Percentiles rank a stretch among this genome's conserved stretches.
Evolutionary conservation across 371 early-diverging fungal genomes (phyloP).

Genomic region (Apophysomyces variabilis): DNA sequence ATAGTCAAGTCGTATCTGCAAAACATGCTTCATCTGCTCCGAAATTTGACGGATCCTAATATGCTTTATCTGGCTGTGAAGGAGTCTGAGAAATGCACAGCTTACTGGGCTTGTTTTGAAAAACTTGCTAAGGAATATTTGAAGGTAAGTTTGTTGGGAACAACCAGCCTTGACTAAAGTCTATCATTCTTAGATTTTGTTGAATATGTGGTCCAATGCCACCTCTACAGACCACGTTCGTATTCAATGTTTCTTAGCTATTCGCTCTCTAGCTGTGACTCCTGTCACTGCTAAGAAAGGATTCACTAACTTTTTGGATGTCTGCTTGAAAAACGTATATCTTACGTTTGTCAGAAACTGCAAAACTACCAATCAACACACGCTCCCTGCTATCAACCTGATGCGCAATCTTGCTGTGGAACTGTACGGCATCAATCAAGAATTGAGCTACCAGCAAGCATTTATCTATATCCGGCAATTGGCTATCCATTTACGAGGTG

Average conservation of each 20-base stretch:
- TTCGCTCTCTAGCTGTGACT: constrained; percentile 69
- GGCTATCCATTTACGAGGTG: constrained; percentile 86
- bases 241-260: constrained; percentile 79
- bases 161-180: not conserved
- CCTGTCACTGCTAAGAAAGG: constrained; percentile 30
- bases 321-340: constrained; percentile 76
- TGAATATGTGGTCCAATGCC: constrained; percentile 62
- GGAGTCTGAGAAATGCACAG: constrained; percentile 75
- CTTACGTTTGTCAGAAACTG: constrained; percentile 79
- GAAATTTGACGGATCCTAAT: constrained; percentile 77
- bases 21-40: constrained; percentile 71
- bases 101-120: constrained; percentile 83
- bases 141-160: constrained; percentile 51
- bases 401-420: constrained; percentile 92
- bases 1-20: constrained; percentile 81
- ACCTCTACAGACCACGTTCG: constrained; percentile 70
- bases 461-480: constrained; percentile 93
- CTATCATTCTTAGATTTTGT: constrained; percentile 35
- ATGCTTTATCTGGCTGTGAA: constrained; percentile 84
- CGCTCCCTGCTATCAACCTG: constrained; percentile 81
- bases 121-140: constrained; percentile 79
- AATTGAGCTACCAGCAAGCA: constrained; percentile 86
- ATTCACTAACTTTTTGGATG: constrained; percentile 43
- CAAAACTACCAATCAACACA: constrained; percentile 77
- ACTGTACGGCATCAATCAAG: constrained; percentile 76